These are phyloP conservation scores for Wickerhamomyces subpelliculosus DNA, from an alignment of 805 yeast genomes.

Conservation along the genomic window DNA sequence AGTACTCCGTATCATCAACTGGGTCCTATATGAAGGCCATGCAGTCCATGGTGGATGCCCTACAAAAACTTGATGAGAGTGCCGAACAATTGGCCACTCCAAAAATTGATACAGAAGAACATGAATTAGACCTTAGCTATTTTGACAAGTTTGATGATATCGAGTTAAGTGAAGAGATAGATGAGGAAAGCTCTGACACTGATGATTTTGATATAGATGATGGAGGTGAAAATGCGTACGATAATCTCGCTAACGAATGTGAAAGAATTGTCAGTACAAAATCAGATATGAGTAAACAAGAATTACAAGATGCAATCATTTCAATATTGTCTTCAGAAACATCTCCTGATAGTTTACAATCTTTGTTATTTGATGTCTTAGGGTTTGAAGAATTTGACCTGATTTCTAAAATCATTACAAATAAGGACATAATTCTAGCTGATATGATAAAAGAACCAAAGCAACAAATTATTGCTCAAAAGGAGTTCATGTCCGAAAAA, in stretches of 20 bases:
- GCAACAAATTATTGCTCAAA: slow-evolving; percentile 18
- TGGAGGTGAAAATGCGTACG: slow-evolving; percentile 3
- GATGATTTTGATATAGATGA: slow-evolving; percentile 6
- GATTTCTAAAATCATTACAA: slow-evolving; percentile 53
- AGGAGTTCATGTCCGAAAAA: slow-evolving; percentile 39
- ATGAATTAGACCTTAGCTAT: slow-evolving; percentile 28
- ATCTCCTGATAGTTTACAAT: slow-evolving; percentile 59
- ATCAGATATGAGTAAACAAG: slow-evolving; percentile 28
- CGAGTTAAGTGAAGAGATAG: slow-evolving; percentile 14
- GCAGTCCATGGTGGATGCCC: slow-evolving; percentile 55
- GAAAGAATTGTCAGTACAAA: slow-evolving; percentile 27
- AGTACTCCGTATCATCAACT: slow-evolving; percentile 56
- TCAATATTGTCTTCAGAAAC: slow-evolving; percentile 28
- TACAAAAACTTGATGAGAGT: slow-evolving; percentile 25
- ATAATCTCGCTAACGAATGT: slow-evolving; percentile 17
- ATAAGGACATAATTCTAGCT: slow-evolving; percentile 27
- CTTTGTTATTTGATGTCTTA: slow-evolving; percentile 65
- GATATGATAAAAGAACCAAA: slow-evolving; percentile 16
- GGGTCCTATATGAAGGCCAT: slow-evolving; percentile 75
- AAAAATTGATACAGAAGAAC: slow-evolving; percentile 30
- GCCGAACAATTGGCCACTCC: slow-evolving; percentile 25
- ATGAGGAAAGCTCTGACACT: slow-evolving; percentile 7
- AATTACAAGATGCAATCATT: slow-evolving; percentile 21
- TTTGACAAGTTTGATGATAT: slow-evolving; percentile 27
- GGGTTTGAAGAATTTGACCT: slow-evolving; percentile 86